Conservation (phyloP, 148 eudicot species). For the Tetragonia tetragonoides region DNA sequence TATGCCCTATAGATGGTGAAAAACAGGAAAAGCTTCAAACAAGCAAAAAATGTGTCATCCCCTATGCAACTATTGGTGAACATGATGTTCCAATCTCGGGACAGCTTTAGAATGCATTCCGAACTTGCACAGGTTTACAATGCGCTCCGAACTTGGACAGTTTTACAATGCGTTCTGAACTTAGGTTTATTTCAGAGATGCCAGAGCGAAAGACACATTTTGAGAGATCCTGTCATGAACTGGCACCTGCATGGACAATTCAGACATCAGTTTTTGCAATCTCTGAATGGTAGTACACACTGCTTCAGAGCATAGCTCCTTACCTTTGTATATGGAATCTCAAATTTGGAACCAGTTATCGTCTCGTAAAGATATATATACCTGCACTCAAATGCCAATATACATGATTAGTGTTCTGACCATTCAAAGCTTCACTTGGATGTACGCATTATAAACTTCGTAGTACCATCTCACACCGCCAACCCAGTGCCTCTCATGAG, state of each 20-base stretch:
- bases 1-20: neutral
- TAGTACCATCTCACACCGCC: neutral
- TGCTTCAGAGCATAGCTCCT: neutral
- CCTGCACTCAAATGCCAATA: slow-evolving; percentile 40
- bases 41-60: neutral
- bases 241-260: slow-evolving; percentile 52
- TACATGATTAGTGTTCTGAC: neutral
- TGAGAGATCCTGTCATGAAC: slow-evolving; percentile 79
- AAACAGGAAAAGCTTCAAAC: neutral
- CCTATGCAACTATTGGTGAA: neutral
- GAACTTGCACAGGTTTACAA: neutral
- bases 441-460: too few relatives aligned
- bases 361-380: slow-evolving; percentile 84
- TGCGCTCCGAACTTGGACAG: neutral
- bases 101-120: too few relatives aligned
- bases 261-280: slow-evolving; percentile 1
- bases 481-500: too few relatives aligned
- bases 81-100: neutral
- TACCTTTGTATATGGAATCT: slow-evolving; percentile 61
- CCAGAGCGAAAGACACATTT: slow-evolving; percentile 65
- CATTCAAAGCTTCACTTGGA: slow-evolving; percentile 8
- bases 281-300: neutral
- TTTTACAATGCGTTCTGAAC: neutral
- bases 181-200: slow-evolving; percentile 37
- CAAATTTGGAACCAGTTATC: slow-evolving; percentile 73